Percentiles rank a stretch among this genome's conserved stretches.
Conservation (phyloP, 163 green algal species). For the Scenedesmus sp. region DNA sequence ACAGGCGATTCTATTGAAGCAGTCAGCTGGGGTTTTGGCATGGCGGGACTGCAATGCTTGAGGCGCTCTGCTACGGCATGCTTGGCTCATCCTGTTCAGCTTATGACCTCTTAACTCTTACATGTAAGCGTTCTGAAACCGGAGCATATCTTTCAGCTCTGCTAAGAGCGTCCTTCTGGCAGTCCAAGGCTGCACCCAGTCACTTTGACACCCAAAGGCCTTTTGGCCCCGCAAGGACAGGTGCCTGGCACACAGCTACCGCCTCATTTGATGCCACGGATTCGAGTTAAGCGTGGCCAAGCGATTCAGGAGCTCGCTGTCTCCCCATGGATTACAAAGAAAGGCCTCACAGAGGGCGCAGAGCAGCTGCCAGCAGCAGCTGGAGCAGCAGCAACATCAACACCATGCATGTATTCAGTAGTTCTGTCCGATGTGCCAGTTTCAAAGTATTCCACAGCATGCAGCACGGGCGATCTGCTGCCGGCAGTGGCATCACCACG, state of each 20-base stretch:
- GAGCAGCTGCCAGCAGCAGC: background rate
- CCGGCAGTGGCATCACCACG: background rate
- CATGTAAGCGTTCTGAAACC: background rate
- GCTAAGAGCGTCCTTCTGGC: background rate
- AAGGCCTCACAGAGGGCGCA: conserved; percentile 1
- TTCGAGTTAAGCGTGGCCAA: background rate
- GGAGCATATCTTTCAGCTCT: background rate
- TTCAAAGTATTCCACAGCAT: background rate
- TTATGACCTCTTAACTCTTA: background rate
- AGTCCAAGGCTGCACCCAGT: background rate
- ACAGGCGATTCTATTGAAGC: background rate
- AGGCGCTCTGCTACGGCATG: background rate
- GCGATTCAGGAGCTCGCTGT: background rate
- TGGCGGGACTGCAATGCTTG: background rate
- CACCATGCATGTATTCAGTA: conserved; percentile 23
- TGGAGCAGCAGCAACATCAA: background rate
- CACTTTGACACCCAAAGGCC: too few species aligned
- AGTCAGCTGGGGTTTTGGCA: background rate
- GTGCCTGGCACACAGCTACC: background rate
- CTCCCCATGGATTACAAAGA: conserved; percentile 29
- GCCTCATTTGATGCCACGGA: background rate
- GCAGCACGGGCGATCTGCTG: background rate
- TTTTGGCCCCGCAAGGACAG: too few species aligned
- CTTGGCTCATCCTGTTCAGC: background rate
- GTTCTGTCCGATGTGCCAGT: background rate